Conservation (phyloP, 345 rosid genomes). For the Citrus mangshanensis region DNA sequence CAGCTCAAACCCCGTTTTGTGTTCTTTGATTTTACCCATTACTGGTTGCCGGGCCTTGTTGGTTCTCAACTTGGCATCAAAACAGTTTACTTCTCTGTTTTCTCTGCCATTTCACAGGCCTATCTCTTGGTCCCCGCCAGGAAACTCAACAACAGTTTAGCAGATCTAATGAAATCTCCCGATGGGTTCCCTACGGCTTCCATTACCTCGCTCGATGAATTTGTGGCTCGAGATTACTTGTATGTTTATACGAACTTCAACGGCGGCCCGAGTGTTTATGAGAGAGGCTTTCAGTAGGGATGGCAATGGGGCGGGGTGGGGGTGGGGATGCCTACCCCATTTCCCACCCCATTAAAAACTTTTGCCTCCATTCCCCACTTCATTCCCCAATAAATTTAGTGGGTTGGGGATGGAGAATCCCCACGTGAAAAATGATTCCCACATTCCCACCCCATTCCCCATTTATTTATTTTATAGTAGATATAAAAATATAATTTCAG, state of each 20-base stretch:
- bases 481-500: too few relatives aligned
- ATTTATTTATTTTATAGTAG: too few relatives aligned
- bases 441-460: too few relatives aligned
- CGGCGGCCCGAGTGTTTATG: slow-evolving; percentile 4
- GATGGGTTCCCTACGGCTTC: slow-evolving; percentile 21
- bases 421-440: too few relatives aligned
- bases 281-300: neutral
- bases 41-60: slow-evolving; percentile 20
- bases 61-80: slow-evolving; percentile 24
- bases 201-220: slow-evolving; percentile 3
- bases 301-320: too few relatives aligned
- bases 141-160: neutral
- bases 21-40: slow-evolving; percentile 14
- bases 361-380: too few relatives aligned
- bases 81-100: slow-evolving; percentile 12
- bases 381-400: too few relatives aligned
- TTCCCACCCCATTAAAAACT: too few relatives aligned
- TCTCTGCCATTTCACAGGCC: slow-evolving; percentile 16
- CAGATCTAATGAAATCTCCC: slow-evolving; percentile 23
- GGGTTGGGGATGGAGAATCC: too few relatives aligned
- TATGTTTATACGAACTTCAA: slow-evolving; percentile 17
- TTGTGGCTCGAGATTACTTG: slow-evolving; percentile 12
- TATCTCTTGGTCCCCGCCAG: slow-evolving; percentile 23
- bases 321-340: too few relatives aligned
- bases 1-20: slow-evolving; percentile 33